These are phyloP conservation scores for Nigrograna mackinnonii DNA, from an alignment of 2,329 filamentous ascomycete species.

Conservation along the genomic window DNA sequence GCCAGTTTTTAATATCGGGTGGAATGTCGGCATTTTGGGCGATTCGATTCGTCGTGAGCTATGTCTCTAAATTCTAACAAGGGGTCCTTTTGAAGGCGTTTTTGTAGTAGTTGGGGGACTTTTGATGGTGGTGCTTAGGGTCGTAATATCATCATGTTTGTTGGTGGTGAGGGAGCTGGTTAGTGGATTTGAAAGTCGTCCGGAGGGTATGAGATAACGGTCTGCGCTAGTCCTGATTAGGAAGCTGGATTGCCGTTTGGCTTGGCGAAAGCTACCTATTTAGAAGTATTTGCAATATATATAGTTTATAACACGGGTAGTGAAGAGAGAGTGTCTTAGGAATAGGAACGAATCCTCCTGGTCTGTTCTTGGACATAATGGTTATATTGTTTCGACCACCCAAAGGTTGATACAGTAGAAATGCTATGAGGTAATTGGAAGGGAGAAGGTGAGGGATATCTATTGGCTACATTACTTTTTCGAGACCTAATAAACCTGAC, in stretches of 20 bases:
- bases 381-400: no score
- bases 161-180: background rate
- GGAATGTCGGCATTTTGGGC: conserved; percentile 26
- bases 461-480: no score
- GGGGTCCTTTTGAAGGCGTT: background rate
- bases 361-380: no score
- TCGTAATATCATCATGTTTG: background rate
- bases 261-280: no score
- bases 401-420: no score
- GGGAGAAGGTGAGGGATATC: no score
- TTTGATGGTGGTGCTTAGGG: background rate
- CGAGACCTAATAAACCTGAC: no score
- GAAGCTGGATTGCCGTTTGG: conserved; percentile 4
- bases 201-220: background rate
- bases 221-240: conserved; percentile 5
- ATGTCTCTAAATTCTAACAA: background rate
- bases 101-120: background rate
- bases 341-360: no score
- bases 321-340: no score
- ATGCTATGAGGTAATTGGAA: no score
- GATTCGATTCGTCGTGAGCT: background rate
- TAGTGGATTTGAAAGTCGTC: background rate
- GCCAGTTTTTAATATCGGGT: conserved; percentile 35
- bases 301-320: no score
- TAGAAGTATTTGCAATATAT: no score